Evolutionary conservation across 2,329 filamentous ascomycete genomes (phyloP).

Genomic region (Xylaria sp.): DNA sequence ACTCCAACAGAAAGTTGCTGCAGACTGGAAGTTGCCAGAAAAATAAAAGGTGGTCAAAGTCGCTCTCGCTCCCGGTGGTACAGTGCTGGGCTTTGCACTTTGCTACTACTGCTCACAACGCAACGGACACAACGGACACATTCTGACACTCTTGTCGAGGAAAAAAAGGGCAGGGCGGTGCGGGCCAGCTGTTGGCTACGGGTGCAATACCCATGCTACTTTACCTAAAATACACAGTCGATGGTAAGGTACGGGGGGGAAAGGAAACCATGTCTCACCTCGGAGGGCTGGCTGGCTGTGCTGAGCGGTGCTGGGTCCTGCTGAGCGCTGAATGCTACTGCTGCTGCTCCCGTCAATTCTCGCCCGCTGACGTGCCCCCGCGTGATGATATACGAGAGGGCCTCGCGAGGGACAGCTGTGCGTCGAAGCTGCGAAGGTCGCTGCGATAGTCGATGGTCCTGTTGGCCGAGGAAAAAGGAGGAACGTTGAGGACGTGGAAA

Average conservation of each 20-base stretch:
- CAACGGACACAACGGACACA: constrained; percentile 36
- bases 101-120: constrained; percentile 33
- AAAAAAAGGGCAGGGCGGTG: constrained; percentile 47
- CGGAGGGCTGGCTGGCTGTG: constrained; percentile 39
- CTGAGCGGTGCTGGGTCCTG: constrained; percentile 17
- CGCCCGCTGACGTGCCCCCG: constrained; percentile 40
- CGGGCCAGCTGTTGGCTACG: constrained; percentile 49
- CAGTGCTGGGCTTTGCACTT: constrained; percentile 18
- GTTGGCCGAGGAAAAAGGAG: constrained; percentile 19
- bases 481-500: constrained; percentile 34
- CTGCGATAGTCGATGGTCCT: constrained; percentile 27
- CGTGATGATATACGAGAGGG: constrained; percentile 34
- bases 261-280: constrained; percentile 48
- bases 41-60: constrained; percentile 45
- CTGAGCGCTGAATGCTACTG: constrained; percentile 17
- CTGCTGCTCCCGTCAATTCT: constrained; percentile 37
- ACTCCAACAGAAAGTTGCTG: constrained; percentile 42
- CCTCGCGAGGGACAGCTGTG: constrained; percentile 26
- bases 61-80: constrained; percentile 38
- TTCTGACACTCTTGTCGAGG: constrained; percentile 35
- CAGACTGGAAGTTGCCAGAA: constrained; percentile 48
- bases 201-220: constrained; percentile 46
- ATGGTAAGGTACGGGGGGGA: constrained; percentile 34
- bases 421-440: constrained; percentile 19
- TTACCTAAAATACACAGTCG: constrained; percentile 41